Evolutionary conservation across 2,329 filamentous ascomycete genomes (phyloP), one percentile per base, ranked within the genome.

Genomic region (Chrysoporthe cubensis): DNA sequence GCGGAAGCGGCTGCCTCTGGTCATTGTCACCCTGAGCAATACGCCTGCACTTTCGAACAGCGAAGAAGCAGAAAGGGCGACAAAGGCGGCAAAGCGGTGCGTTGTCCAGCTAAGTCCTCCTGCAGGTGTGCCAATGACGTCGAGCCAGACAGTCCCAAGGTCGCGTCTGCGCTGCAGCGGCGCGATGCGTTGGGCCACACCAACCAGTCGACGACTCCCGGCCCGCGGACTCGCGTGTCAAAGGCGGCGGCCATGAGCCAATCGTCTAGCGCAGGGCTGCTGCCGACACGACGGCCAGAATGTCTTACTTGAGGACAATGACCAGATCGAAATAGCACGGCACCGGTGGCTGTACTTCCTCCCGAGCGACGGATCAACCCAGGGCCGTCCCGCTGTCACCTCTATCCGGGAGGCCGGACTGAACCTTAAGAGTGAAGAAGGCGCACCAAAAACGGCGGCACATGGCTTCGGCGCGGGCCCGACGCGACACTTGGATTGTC

Each of bases 381-480:
- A 14, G 50, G n/a, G 50, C 50, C 50, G 50, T 52, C 21, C 50
- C 50, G 50, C 21, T 52, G 50, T 32, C 50, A 52, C 21, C 50
- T 26, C 13, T 54, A 54, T 4, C 21, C 2, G 14, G 21, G 14
- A 52, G 48, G 8, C 26, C 26, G 50, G 26, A 7, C 21, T 18
- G 50, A 54, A 52, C 21, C 26, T 13, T 32, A 5, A 4, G n/a
- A 32, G 9, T 2, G 48, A 26, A 54, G 50, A 34, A 32, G 21
- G 3, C 11, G 14, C 16, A 26, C 4, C 26, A 13, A 3, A 54
- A 34, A 54, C 37, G 37, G 37, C 37, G 6, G 37, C 37, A 9
- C 37, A 40, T 40, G 6, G 9, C 37, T 7, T 40, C 37, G 37
- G 37, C 37, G 37, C 6, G 37, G 37, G 37, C 6, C 37, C 1